phyloP scores from a whole-genome alignment of 345 rosid species.

The Acer saccharum region DNA sequence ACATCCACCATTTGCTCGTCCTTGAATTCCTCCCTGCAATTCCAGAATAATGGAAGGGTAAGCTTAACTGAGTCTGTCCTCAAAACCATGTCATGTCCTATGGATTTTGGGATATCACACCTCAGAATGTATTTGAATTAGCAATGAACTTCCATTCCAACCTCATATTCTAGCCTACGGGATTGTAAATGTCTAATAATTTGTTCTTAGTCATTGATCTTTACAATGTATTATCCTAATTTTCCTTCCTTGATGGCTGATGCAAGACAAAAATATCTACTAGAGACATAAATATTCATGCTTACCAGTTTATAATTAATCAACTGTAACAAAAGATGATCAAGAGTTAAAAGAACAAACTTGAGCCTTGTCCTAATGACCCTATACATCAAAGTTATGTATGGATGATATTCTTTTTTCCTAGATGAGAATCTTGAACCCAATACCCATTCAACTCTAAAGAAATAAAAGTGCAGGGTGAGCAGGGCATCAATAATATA shows the following conservation, averaged over 20 bases:
- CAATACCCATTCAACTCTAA: background rate
- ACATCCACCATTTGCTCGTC: constrained; percentile 74
- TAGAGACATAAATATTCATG: background rate
- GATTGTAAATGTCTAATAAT: no score
- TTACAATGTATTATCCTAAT: background rate
- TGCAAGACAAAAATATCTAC: background rate
- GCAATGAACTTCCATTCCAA: background rate
- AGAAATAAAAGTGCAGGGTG: background rate
- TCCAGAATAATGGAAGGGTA: background rate
- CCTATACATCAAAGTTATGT: background rate
- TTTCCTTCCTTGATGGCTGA: background rate
- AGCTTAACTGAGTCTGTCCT: background rate
- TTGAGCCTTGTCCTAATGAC: background rate
- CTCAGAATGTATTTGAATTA: background rate
- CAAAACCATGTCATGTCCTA: background rate
- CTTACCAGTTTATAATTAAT: background rate
- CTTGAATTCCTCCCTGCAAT: constrained; percentile 90
- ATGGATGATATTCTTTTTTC: background rate
- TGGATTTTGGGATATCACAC: background rate
- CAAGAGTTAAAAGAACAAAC: no score
- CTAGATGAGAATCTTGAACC: background rate
- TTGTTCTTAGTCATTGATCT: background rate
- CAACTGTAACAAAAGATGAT: background rate
- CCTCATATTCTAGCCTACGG: background rate
- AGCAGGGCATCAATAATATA: constrained; percentile 19